phyloP scores from a whole-genome alignment of 2,329 filamentous ascomycete species.

The Claviceps purpurea region DNA sequence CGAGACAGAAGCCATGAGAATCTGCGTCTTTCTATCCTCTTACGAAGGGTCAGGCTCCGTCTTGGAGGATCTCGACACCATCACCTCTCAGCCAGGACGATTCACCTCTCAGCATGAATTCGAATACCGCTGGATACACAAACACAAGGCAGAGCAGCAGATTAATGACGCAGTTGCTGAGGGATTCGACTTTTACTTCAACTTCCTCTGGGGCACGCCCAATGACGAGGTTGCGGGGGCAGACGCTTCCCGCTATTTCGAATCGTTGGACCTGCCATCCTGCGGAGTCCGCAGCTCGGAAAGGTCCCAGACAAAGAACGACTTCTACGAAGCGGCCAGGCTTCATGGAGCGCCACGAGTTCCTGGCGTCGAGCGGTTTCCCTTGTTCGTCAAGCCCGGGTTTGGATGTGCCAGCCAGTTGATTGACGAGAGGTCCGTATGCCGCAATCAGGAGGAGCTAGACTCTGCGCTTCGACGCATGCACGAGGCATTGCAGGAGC shows the following conservation, averaged over 20 bases:
- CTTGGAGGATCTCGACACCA: background rate
- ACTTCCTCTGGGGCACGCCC: background rate
- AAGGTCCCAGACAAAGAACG: background rate
- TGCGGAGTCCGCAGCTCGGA: background rate
- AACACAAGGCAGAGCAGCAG: background rate
- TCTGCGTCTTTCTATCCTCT: background rate
- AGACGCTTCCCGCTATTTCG: background rate
- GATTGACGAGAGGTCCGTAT: background rate
- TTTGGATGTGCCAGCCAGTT: background rate
- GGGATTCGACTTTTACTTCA: slow-evolving; percentile 1
- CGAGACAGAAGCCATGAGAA: background rate
- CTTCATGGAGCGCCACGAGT: background rate
- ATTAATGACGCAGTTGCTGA: background rate
- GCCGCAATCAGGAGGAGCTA: background rate
- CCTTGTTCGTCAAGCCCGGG: background rate
- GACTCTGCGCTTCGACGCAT: background rate
- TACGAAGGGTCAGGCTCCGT: background rate
- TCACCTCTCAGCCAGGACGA: background rate
- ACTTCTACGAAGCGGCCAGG: background rate
- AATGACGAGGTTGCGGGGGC: background rate
- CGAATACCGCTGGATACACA: background rate
- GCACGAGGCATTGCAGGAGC: background rate
- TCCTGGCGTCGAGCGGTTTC: background rate
- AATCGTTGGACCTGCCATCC: background rate
- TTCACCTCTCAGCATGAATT: slow-evolving; percentile 1